Base-by-base conservation (phyloP, 2,329 filamentous ascomycete genomes). In the Lithohypha guttulata region DNA sequence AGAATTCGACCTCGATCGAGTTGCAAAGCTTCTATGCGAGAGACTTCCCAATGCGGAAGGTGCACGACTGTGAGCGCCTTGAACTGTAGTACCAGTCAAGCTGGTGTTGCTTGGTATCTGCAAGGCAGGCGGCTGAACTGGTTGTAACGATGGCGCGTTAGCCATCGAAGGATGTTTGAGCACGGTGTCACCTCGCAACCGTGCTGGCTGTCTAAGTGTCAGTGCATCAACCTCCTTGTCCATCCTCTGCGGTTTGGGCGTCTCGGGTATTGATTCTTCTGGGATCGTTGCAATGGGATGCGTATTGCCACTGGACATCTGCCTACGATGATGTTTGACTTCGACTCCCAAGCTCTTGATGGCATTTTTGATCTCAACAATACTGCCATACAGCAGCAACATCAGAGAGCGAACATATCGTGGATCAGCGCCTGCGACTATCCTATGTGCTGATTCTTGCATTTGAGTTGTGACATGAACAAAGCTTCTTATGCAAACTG, bases 331-430 rank as follows among this genome's bases (percentile, higher is more conserved):
- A 39, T 34, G 53, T 36, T 42, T 53, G 23, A 64, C 51, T 21
- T 59, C 60, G 36, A 64, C 59, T 19, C 68, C 68, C 34, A 77
- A 60, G 38, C 65, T 61, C 15, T 62, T 59, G 51, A 71, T 74
- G 27, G 73, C 70, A 53, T 78, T 78, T 35, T 71, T 69, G 43
- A 75, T 61, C 53, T 79, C 75, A 31, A 74, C 57, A 34, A 76
- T 54, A 45, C 72, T 71, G 33, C 69, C 68, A 48, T 74, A 75
- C 23, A 77, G 65, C 46, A 74, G 66, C 23, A 76, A 63, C 57
- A 79, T 65, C 29, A 77, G 61, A 11, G 68, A 73, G 18, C 75
- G 70, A 36, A 78, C 59, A 46, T 76, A 71, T 41, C 70, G 67
- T 5, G 68, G 62, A 47, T 78, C 73, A 3, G 68, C 66, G 34